Conservation (phyloP, 2,329 filamentous ascomycete genomes). For the Trichoderma breve region DNA sequence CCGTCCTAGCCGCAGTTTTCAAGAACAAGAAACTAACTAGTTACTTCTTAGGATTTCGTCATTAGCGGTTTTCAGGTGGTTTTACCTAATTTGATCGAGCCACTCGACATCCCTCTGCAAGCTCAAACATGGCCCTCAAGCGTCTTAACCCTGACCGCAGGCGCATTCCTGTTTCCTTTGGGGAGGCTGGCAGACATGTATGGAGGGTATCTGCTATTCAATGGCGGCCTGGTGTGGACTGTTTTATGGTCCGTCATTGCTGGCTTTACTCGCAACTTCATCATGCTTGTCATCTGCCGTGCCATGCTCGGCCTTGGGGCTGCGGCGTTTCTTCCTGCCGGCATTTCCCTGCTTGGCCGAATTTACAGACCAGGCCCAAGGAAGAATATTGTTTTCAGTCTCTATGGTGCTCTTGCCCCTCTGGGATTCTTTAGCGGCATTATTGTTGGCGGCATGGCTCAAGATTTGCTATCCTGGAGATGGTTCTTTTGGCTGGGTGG, state of each 20-base stretch:
- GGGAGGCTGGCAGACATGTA: constrained; percentile 59
- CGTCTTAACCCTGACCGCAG: constrained; percentile 55
- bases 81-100: constrained; percentile 60
- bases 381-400: constrained; percentile 61
- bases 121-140: constrained; percentile 63
- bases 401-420: constrained; percentile 57
- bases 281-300: constrained; percentile 67
- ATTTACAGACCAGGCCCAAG: constrained; percentile 65
- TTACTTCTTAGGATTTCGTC: constrained; percentile 58
- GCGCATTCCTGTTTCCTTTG: constrained; percentile 58
- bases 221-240: constrained; percentile 55
- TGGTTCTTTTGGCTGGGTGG: constrained; percentile 68
- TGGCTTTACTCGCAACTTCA: constrained; percentile 61
- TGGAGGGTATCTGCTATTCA: constrained; percentile 57
- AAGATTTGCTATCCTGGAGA: constrained; percentile 58
- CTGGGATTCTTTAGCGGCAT: constrained; percentile 61
- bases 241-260: constrained; percentile 64
- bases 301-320: constrained; percentile 67
- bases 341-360: constrained; percentile 64
- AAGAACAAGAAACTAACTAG: background rate
- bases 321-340: constrained; percentile 65
- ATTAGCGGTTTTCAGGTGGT: constrained; percentile 72
- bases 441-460: constrained; percentile 60
- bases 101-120: constrained; percentile 60
- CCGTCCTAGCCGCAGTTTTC: background rate